Percentiles rank a stretch among this genome's conserved stretches.
These are phyloP conservation scores for Penicillium crustosum DNA, from an alignment of 2,329 filamentous ascomycete genomes.

Conservation along the genomic window DNA sequence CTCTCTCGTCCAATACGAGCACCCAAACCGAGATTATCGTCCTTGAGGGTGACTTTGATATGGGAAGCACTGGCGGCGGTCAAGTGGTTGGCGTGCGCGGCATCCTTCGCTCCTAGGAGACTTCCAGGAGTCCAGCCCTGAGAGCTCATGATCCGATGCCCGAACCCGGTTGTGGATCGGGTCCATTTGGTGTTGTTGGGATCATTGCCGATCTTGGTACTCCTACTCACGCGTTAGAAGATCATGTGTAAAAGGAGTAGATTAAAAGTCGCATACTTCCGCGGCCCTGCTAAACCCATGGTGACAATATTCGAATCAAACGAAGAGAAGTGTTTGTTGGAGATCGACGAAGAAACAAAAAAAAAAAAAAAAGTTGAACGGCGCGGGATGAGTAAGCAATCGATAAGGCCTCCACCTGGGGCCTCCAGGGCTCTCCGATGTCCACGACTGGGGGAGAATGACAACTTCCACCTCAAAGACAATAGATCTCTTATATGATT, in stretches of 20 bases:
- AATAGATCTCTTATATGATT: neutral
- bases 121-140: slow-evolving; percentile 90
- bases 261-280: slow-evolving; percentile 55
- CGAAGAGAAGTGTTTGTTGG: neutral
- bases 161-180: slow-evolving; percentile 76
- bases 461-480: neutral
- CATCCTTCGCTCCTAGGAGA: slow-evolving; percentile 74
- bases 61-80: slow-evolving; percentile 79
- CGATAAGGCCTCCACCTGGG: slow-evolving; percentile 24
- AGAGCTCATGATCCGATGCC: slow-evolving; percentile 81
- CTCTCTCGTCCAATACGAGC: slow-evolving; percentile 71
- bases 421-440: too few relatives aligned
- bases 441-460: neutral
- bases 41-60: slow-evolving; percentile 81
- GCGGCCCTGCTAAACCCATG: slow-evolving; percentile 70
- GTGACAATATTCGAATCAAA: neutral
- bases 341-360: slow-evolving; percentile 2
- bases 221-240: slow-evolving; percentile 40
- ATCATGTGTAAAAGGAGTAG: neutral
- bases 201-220: slow-evolving; percentile 77
- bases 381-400: slow-evolving; percentile 19
- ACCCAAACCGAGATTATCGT: slow-evolving; percentile 87
- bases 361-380: slow-evolving; percentile 8
- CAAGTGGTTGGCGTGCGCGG: slow-evolving; percentile 72
- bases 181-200: slow-evolving; percentile 96